Evolutionary conservation across 1,139 yeast genomes (phyloP), one percentile per base, ranked within the genome.

Genomic region (Saccharomyces hybrid): DNA sequence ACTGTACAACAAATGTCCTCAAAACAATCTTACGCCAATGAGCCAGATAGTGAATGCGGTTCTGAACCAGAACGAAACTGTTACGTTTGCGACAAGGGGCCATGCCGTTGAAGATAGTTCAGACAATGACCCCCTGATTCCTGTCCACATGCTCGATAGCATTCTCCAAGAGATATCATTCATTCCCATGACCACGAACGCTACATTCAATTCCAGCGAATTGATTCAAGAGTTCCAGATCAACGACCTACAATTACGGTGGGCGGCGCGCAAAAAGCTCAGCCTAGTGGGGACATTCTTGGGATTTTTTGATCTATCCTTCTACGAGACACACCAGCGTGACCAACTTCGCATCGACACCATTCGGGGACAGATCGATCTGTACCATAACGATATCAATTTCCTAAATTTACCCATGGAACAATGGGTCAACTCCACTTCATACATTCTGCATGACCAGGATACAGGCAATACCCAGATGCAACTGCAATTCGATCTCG

Each of bases 361-460:
- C 67, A 6, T 51, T 34, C 26, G 69, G 54, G 77, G 78, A 0
- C 48, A 63, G 2, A 68, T 76, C 6, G 61, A 63, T 42, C 58
- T 75, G 26, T 67, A 57, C 47, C 74, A 73, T 54, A 56, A 68
- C 9, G 70, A 61, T 3, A 52, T 53, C 4, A 69, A 67, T 53
- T 74, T 75, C 59, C 66, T 74, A 3, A 63, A 70, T 9, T 62
- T 74, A 27, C 69, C 70, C 2, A 61, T 75, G 59, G 56, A 57
- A 3, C 67, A 66, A 7, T 75, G 78, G 79, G 69, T 66, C 23
- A 58, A 59, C 13, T 70, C 77, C 3, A 54, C 59, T 0, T 73
- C 75, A 5, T 59, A 57, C 27, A 59, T 67, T n/a, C 34, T 60
- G 5, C 62, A 59, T n/a, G 61, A 65, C 26, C 54, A 57, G 3